Evolutionary conservation across 306 rosid species (phyloP).

Genomic region (Hippophae tibetana): DNA sequence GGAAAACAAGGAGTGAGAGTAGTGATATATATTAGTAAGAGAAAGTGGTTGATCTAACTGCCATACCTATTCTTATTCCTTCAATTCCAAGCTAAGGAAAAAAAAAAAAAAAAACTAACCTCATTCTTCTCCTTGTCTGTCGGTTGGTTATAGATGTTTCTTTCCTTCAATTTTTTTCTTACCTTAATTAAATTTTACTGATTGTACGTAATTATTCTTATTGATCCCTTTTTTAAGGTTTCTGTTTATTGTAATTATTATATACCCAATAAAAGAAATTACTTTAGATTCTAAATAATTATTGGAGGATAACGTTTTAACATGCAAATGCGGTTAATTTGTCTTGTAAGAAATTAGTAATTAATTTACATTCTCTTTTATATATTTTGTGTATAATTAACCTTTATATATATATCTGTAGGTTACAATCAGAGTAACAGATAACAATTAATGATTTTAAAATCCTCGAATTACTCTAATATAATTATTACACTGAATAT

Average conservation of each 20-base stretch:
- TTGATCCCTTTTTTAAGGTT: not conserved
- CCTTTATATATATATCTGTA: no score
- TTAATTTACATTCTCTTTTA: no score
- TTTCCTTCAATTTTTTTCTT: conserved; percentile 20
- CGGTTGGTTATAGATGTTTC: conserved; percentile 40
- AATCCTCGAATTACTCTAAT: no score
- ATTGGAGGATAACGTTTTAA: no score
- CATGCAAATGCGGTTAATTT: no score
- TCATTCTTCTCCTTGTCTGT: conserved; percentile 44
- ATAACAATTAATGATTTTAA: no score
- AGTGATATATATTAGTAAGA: not conserved
- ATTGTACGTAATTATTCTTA: not conserved
- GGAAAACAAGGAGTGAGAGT: conserved; percentile 25
- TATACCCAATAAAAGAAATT: not conserved
- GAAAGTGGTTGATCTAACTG: conserved; percentile 45
- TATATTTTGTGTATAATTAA: no score
- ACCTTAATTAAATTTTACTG: not conserved
- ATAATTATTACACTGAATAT: no score
- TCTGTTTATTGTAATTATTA: not conserved
- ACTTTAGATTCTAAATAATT: not conserved
- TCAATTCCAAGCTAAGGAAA: conserved; percentile 52
- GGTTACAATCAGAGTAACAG: no score
- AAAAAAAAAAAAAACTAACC: conserved; percentile 28
- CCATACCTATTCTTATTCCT: conserved; percentile 58
- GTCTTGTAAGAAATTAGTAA: no score